Base-by-base conservation (phyloP, 164 flowering plant species). In the Annona squamosa region DNA sequence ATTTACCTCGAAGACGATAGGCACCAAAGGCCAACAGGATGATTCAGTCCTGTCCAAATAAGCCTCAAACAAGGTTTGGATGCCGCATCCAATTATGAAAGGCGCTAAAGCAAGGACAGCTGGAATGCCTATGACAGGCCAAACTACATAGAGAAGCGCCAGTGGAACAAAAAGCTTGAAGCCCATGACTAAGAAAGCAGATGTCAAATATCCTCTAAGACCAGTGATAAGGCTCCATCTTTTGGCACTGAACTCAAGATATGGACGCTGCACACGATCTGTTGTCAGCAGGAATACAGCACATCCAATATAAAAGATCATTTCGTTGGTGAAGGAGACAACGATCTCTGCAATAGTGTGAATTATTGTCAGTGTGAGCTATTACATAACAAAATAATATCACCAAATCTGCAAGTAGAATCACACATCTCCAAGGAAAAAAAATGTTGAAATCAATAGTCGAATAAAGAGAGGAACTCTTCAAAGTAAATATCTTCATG, bases 161-260 rank as follows among this genome's bases (percentile, higher is more conserved):
- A 90, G 70, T 6, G 98, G 97, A n/a, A 84, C 88, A 48, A 87
- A 13, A 17, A 90, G 84, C 83, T 91, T 91, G 18, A 91, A 79
- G 61, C 93, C 95, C 92, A 83, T 87, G 13, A 83, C 77, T 71
- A 88, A 79, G 82, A 88, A 89, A 41, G 90, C 81, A 66, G 94
- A 82, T 44, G 78, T 46, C 67, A 88, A n/a, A 84, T 90, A 90
- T 75, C 98, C 98, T 68, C 78, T 87, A 18, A 94, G 90, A n/a
- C 97, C 96, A 0, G 94, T 89, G 41, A 94, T 94, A 67, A 94
- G 94, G 67, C 94, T 80, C 97, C 97, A 94, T 63, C 93, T 84
- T 81, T 90, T 90, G 59, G 94, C 7, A 71, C 90, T 92, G 75
- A 84, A 89, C 69, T 87, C 74, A 61, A 88, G 81, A 80, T 90